These are phyloP conservation scores for Fraxinus paxiana DNA, from an alignment of 305 asterid genomes.

Conservation along the genomic window DNA sequence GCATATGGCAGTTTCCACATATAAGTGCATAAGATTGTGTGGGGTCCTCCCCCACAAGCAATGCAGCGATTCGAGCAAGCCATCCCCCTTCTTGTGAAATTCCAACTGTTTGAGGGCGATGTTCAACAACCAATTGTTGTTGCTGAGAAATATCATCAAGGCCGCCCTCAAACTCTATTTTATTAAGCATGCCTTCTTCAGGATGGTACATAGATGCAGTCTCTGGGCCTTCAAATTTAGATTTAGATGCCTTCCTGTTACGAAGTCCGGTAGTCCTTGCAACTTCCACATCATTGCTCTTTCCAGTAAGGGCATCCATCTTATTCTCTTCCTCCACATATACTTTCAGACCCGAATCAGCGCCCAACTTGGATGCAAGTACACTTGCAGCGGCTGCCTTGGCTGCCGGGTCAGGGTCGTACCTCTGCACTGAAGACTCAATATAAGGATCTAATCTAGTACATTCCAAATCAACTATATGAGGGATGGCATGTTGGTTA, in stretches of 20 bases:
- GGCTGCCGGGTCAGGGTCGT: conserved; percentile 89
- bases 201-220: conserved; percentile 18
- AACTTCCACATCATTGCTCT: conserved; percentile 57
- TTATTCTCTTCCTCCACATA: conserved; percentile 52
- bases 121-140: conserved; percentile 65
- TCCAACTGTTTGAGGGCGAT: conserved; percentile 45
- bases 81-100: conserved; percentile 62
- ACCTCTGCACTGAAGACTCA: conserved; percentile 57
- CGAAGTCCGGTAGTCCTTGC: conserved; percentile 61
- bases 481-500: not conserved
- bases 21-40: conserved; percentile 80
- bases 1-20: conserved; percentile 77
- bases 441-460: conserved; percentile 30
- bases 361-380: conserved; percentile 80
- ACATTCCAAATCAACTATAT: not conserved
- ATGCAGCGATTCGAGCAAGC: conserved; percentile 32
- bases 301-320: conserved; percentile 40
- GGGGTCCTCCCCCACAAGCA: conserved; percentile 21
- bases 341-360: conserved; percentile 73
- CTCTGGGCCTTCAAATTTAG: conserved; percentile 25
- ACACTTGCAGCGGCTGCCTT: conserved; percentile 88
- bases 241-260: conserved; percentile 49
- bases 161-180: conserved; percentile 30
- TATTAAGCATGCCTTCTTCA: conserved; percentile 39
- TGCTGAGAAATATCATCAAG: conserved; percentile 34